Evolutionary conservation across 768 basidiomycete genomes (phyloP), one percentile per base, ranked within the genome.

Genomic region (Lenzites betulinus): DNA sequence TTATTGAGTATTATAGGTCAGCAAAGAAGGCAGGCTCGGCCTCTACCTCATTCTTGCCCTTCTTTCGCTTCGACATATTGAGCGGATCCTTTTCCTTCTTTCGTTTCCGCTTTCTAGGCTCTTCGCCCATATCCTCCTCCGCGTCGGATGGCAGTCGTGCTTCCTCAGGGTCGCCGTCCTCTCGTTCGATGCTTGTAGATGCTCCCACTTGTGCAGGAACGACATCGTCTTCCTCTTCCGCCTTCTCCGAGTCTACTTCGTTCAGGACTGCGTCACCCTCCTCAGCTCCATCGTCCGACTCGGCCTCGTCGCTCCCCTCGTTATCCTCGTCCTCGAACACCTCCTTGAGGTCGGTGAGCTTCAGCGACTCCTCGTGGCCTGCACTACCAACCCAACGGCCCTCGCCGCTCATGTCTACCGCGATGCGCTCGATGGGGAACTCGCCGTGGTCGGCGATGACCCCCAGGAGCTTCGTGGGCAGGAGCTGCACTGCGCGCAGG

Each of bases 391-490:
- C 82, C 93, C 95, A 97, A 76, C 87, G 87, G 22, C 82, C 81
- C 59, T 85, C 78, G 2, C 79, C 79, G 25, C 71, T 77, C 47
- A 75, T 73, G 66, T 85, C 86, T 20, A 95, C 76, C 20, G 83
- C 85, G 42, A 97, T 86, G 25, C 93, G 83, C 74, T 98, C 95
- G 50, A 98, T 84, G 7, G 95, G 95, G 75, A 92, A 94, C 60
- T 93, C 90, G 5, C 92, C 93, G 66, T 97, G 95, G 65, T 95
- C 92, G 13, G 89, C 90, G 41, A 98, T 87, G 50, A 95, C 88
- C 20, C 95, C 95, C 44, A 96, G 76, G 33, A 98, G 80, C 70
- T 93, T 92, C 55, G 91, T 95, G 1, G 95, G 95, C 58, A 95
- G 80, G 36, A 97, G 78, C 68, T 95, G 85, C 2, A 69, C 88